A percentile compares a stretch with the other conserved stretches of the same genome.
These are phyloP conservation scores for Penicillium manginii DNA, from an alignment of 495 filamentous ascomycete genomes.

Conservation along the genomic window DNA sequence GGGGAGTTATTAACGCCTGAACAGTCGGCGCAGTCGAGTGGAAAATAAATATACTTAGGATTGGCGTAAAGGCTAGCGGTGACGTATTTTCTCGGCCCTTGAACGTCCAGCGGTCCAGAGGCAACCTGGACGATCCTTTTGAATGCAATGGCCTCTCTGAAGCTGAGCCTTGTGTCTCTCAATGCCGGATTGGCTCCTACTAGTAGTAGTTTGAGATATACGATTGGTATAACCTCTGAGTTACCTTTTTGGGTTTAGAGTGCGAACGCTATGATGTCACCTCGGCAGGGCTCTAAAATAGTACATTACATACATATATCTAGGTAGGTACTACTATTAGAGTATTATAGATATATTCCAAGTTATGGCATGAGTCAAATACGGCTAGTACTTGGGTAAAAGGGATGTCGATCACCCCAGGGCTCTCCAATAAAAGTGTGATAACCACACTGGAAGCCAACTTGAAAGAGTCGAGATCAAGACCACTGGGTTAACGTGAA, in stretches of 20 bases:
- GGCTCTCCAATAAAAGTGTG: no score
- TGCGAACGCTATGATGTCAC: neutral
- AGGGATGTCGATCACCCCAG: no score
- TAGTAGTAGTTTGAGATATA: neutral
- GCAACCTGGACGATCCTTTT: neutral
- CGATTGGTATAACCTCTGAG: neutral
- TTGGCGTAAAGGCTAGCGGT: neutral
- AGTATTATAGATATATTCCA: no score
- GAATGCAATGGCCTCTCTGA: neutral
- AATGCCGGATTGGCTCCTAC: neutral
- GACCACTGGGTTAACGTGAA: no score
- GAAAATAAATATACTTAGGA: neutral
- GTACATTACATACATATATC: no score
- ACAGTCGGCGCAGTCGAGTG: neutral
- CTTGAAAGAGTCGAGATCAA: no score
- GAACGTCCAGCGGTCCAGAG: neutral
- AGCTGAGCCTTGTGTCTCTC: neutral
- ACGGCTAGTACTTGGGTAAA: no score
- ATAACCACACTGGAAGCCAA: no score
- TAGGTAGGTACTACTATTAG: no score
- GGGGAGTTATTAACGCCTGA: no score
- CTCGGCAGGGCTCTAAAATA: neutral
- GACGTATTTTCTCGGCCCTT: neutral
- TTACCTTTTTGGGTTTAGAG: neutral
- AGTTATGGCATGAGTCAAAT: no score